These are phyloP conservation scores for Elymus sibiricus DNA, from an alignment of 176 grass and related monocot species.

Conservation along the genomic window DNA sequence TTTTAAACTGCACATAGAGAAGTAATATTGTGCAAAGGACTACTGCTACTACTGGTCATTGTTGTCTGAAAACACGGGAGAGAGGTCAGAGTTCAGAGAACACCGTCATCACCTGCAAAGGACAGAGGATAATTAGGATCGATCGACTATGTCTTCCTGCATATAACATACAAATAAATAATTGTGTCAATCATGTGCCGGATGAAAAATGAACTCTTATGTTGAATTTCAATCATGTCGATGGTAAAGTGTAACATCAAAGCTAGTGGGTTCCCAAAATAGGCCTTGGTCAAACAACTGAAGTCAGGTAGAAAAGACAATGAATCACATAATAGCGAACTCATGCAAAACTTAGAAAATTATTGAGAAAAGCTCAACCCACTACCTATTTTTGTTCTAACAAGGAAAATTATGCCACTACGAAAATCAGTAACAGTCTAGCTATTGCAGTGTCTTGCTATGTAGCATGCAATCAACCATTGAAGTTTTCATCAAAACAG, in stretches of 20 bases:
- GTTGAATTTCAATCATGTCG: not conserved
- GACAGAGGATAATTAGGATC: constrained; percentile 9
- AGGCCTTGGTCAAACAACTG: not conserved
- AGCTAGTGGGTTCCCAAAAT: not conserved
- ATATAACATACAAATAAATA: no score
- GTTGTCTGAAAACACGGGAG: constrained; percentile 15
- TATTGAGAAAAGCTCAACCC: constrained; percentile 6
- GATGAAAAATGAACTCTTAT: no score
- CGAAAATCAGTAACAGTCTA: no score
- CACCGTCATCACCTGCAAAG: constrained; percentile 21
- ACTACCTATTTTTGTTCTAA: no score
- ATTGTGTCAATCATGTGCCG: not conserved
- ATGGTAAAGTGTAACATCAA: not conserved
- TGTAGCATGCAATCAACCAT: no score
- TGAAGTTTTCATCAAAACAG: no score
- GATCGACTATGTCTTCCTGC: not conserved
- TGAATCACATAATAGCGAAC: constrained; percentile 25
- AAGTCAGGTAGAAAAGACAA: not conserved
- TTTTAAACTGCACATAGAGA: constrained; percentile 18
- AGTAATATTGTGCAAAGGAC: constrained; percentile 19
- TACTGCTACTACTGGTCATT: constrained; percentile 14
- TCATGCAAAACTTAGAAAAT: not conserved
- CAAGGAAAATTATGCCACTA: no score
- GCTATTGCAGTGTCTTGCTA: no score
- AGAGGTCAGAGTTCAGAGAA: constrained; percentile 23